Percentiles rank a stretch among this genome's conserved stretches.
Conservation (phyloP, 164 flowering plant genomes). For the Aristolochia contorta region DNA sequence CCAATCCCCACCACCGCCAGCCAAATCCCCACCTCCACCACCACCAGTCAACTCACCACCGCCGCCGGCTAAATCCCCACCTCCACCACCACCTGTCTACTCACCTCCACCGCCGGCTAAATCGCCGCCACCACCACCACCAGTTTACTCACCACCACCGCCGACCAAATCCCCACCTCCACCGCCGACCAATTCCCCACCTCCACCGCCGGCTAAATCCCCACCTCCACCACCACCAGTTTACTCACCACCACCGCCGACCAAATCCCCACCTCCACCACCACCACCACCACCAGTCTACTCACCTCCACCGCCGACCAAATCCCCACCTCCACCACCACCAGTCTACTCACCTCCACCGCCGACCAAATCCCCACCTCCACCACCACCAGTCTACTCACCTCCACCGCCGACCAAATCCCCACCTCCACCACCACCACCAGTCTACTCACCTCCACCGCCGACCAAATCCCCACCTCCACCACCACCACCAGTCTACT, state of each 20-base stretch:
- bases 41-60: constrained; percentile 8
- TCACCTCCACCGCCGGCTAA: constrained; percentile 8
- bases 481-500: constrained; percentile 7
- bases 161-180: not conserved
- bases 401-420: constrained; percentile 6
- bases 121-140: too few relatives aligned
- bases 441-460: constrained; percentile 5
- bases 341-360: constrained; percentile 4
- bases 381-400: not conserved
- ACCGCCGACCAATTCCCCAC: not conserved
- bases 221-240: constrained; percentile 3
- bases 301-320: not conserved
- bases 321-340: constrained; percentile 1
- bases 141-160: not conserved
- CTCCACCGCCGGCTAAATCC: constrained; percentile 8
- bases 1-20: constrained; percentile 5
- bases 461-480: constrained; percentile 4
- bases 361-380: not conserved
- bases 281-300: constrained; percentile 3
- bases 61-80: constrained; percentile 6
- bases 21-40: not conserved
- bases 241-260: too few relatives aligned
- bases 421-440: constrained; percentile 1
- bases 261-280: too few relatives aligned
- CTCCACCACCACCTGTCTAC: constrained; percentile 1